Evolutionary conservation across 1,139 yeast species (phyloP).

Genomic region (Zygoascus hellenicus): DNA sequence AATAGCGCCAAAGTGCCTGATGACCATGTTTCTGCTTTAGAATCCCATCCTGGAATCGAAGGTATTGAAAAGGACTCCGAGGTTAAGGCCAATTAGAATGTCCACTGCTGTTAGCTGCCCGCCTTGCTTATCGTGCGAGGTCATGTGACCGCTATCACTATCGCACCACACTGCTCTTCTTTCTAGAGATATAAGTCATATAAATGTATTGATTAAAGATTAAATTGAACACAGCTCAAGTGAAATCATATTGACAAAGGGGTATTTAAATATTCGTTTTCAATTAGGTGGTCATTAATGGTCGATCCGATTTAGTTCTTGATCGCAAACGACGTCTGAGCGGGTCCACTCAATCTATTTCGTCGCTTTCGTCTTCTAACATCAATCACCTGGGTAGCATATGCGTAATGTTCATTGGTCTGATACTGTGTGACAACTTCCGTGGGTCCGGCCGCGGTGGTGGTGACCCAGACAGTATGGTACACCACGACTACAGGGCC

Average conservation of each 20-base stretch:
- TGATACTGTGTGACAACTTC: neutral
- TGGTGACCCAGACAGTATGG: slow-evolving; percentile 2
- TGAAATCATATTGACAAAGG: too few species aligned
- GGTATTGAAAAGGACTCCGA: slow-evolving; percentile 32
- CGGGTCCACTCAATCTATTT: neutral
- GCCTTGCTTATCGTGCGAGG: too few species aligned
- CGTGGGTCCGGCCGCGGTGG: neutral
- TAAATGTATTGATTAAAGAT: too few species aligned
- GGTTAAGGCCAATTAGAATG: slow-evolving; percentile 23
- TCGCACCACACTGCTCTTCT: too few species aligned
- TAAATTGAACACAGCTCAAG: too few species aligned
- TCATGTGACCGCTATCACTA: too few species aligned
- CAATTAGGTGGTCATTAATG: neutral
- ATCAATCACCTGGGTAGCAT: neutral
- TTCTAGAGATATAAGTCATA: too few species aligned
- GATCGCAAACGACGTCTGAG: neutral
- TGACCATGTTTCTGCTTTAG: slow-evolving; percentile 24
- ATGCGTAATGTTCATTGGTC: slow-evolving; percentile 2
- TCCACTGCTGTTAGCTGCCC: too few species aligned
- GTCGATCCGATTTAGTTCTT: neutral
- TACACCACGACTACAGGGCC: slow-evolving; percentile 1
- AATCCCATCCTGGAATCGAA: slow-evolving; percentile 27
- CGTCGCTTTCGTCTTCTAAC: neutral
- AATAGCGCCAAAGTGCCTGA: slow-evolving; percentile 29
- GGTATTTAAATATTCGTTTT: too few species aligned